Percentiles rank a stretch among this genome's conserved stretches.
Conservation (phyloP, 495 filamentous ascomycete species). For the Penicillium egyptiacum region DNA sequence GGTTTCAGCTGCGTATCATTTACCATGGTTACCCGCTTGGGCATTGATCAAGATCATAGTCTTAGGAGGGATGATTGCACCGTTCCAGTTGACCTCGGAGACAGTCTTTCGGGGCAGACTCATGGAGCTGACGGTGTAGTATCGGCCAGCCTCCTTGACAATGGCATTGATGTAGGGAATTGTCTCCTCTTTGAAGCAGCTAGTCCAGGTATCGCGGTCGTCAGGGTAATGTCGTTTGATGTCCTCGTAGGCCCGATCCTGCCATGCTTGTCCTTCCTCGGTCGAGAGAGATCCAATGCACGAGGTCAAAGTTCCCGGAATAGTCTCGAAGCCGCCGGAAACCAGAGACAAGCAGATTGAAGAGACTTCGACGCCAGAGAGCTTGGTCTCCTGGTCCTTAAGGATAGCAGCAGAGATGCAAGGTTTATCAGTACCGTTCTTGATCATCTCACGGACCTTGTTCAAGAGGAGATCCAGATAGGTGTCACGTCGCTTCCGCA, state of each 20-base stretch:
- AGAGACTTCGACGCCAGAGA: constrained; percentile 49
- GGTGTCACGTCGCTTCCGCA: constrained; percentile 45
- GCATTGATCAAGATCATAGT: constrained; percentile 60
- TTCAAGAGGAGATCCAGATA: constrained; percentile 50
- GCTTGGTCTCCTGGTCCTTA: constrained; percentile 51
- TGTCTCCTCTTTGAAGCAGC: constrained; percentile 47
- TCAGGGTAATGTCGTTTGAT: constrained; percentile 52
- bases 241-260: constrained; percentile 54
- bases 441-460: constrained; percentile 48
- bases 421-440: constrained; percentile 52
- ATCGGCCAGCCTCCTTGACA: constrained; percentile 55
- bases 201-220: constrained; percentile 49
- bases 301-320: constrained; percentile 49
- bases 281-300: constrained; percentile 50
- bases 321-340: constrained; percentile 54
- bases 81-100: constrained; percentile 54
- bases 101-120: constrained; percentile 53
- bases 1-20: constrained; percentile 15
- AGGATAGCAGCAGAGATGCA: constrained; percentile 52
- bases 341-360: constrained; percentile 53
- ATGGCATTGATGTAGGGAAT: constrained; percentile 50
- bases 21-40: constrained; percentile 59
- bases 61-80: constrained; percentile 52
- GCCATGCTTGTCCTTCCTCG: constrained; percentile 47
- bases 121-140: constrained; percentile 57